phyloP scores from a whole-genome alignment of 305 asterid genomes.

The Rubia peregrina region DNA sequence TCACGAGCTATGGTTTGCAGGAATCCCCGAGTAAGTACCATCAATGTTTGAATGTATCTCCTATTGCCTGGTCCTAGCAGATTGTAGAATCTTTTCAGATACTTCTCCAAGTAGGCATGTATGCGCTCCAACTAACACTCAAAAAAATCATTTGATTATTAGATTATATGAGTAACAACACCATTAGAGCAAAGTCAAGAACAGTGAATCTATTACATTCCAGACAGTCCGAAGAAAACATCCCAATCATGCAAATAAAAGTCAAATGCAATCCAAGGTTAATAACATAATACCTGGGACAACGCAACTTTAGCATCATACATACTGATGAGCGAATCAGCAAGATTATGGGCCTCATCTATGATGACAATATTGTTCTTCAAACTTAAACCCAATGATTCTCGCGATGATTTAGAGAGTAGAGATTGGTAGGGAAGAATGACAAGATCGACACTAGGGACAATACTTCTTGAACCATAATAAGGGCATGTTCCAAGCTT shows the following conservation, averaged over 20 bases:
- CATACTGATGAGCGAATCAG: conserved; percentile 92
- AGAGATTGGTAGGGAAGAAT: conserved; percentile 97
- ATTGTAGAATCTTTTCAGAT: conserved; percentile 57
- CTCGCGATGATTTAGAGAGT: conserved; percentile 91
- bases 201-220: background rate
- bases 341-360: conserved; percentile 98
- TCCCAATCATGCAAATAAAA: background rate
- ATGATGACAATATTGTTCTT: conserved; percentile 68
- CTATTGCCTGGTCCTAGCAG: conserved; percentile 89
- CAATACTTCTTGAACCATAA: conserved; percentile 84
- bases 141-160: background rate
- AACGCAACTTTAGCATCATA: conserved; percentile 64
- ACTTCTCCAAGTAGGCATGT: conserved; percentile 61
- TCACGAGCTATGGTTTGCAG: conserved; percentile 33
- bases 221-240: conserved; percentile 3
- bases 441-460: conserved; percentile 78
- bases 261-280: conserved; percentile 10
- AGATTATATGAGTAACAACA: background rate
- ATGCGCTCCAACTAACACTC: conserved; percentile 59
- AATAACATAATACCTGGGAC: conserved; percentile 53
- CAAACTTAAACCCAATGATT: conserved; percentile 74
- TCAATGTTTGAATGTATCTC: conserved; percentile 84
- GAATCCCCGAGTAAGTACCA: conserved; percentile 66
- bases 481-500: conserved; percentile 80
- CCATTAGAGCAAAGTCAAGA: background rate